Percentiles rank a stretch among this genome's conserved stretches.
Conservation (phyloP, 306 rosid species). For the Albizia julibrissin region DNA sequence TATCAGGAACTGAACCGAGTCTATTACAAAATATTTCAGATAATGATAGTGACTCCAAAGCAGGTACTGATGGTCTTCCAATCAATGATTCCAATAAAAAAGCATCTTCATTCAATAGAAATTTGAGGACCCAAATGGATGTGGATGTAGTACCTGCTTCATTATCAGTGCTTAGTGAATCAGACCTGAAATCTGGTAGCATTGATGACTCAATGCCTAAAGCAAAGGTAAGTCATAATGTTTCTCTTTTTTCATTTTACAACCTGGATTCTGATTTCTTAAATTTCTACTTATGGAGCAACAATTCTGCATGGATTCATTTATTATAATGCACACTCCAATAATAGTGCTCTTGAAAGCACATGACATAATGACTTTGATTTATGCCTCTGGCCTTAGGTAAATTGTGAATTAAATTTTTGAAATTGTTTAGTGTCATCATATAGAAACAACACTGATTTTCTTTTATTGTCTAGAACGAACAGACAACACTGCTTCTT, state of each 20-base stretch:
- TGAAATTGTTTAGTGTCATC: neutral
- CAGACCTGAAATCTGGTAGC: conserved; percentile 40
- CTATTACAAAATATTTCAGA: conserved; percentile 49
- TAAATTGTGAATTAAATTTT: neutral
- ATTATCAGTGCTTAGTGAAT: conserved; percentile 40
- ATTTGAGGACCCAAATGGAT: conserved; percentile 37
- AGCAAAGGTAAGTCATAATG: conserved; percentile 54
- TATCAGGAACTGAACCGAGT: conserved; percentile 53
- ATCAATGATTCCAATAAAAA: conserved; percentile 38
- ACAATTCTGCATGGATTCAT: conserved; percentile 20
- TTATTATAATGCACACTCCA: neutral
- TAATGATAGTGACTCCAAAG: conserved; percentile 40
- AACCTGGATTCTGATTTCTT: conserved; percentile 14
- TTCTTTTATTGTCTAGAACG: neutral
- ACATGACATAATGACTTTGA: conserved; percentile 4
- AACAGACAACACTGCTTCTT: neutral
- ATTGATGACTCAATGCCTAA: conserved; percentile 36
- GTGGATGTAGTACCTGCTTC: conserved; percentile 40
- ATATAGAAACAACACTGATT: neutral
- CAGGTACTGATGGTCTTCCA: conserved; percentile 37
- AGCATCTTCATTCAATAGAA: conserved; percentile 31
- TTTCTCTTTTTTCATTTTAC: neutral
- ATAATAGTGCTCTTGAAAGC: conserved; percentile 7
- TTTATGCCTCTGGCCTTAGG: conserved; percentile 7
- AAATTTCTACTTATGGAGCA: conserved; percentile 18